Conservation (phyloP, 2,329 filamentous ascomycete species). For the Cladosporium austrohemisphaericum region DNA sequence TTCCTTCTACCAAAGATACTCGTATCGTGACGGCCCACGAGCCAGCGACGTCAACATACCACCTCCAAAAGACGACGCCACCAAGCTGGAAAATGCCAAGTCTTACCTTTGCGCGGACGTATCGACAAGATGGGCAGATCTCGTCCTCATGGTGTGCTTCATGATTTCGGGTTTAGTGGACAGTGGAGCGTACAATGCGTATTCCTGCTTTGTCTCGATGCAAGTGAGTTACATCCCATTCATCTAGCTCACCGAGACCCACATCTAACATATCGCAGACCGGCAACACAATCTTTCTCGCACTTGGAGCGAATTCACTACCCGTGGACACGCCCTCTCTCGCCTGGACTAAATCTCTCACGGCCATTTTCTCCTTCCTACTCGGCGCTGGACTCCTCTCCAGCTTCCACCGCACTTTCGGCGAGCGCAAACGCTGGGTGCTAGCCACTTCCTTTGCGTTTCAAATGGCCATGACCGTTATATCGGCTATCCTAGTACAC, state of each 20-base stretch:
- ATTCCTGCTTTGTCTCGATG: conserved; percentile 77
- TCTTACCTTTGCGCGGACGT: conserved; percentile 16
- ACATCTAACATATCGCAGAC: conserved; percentile 2
- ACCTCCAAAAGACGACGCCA: not conserved
- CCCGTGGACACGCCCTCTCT: conserved; percentile 36
- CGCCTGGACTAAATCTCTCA: conserved; percentile 64
- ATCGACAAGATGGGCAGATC: conserved; percentile 51
- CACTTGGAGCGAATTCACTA: conserved; percentile 55
- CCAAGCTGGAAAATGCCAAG: not conserved
- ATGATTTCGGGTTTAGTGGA: conserved; percentile 72
- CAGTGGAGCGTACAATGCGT: conserved; percentile 69
- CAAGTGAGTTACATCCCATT: conserved; percentile 47
- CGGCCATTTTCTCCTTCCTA: conserved; percentile 66
- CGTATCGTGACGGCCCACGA: conserved; percentile 3
- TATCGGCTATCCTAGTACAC: conserved; percentile 38
- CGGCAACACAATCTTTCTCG: conserved; percentile 72
- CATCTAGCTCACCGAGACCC: not conserved
- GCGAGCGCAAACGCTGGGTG: conserved; percentile 60
- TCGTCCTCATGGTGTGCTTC: conserved; percentile 67
- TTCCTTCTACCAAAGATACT: conserved; percentile 12
- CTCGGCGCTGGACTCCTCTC: conserved; percentile 67
- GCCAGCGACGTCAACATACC: not conserved
- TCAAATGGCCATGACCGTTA: conserved; percentile 37
- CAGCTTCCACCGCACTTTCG: conserved; percentile 60
- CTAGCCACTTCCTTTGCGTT: conserved; percentile 44